Evolutionary conservation across 2,329 filamentous ascomycete genomes (phyloP), one percentile per base, ranked within the genome.

Genomic region (Colletotrichum simmondsii): DNA sequence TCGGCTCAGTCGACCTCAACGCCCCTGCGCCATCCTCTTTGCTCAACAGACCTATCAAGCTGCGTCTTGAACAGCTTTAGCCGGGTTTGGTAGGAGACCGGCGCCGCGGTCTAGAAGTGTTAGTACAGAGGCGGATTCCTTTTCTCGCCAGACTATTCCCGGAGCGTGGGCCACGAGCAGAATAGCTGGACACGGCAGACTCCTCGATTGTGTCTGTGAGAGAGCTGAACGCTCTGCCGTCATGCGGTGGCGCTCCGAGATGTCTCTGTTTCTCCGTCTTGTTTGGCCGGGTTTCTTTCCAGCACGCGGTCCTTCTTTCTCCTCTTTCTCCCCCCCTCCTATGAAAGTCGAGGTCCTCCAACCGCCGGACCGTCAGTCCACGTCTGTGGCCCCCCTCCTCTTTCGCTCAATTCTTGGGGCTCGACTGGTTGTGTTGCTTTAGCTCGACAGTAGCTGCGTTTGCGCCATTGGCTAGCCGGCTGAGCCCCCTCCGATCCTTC

Each of bases 221-320:
- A 58, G 49, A 19, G 16, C 37, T 6, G 37, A 16, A 28, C n/a
- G 53, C 26, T 58, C 46, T 37, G 49, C 49, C 24, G 0, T 56
- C 62, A 54, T 5, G 14, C 22, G 57, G 52, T 68, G 68, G 68
- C 64, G 53, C 60, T 4, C 4, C 28, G 30, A n/a, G 8, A 28
- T 68, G 57, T 68, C 57, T 62, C 37, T 68, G 19, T n/a, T 67
- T 19, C n/a, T 22, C 32, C 26, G 28, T 19, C 14, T n/a, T 32
- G 6, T 37, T n/a, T 49, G 42, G 42, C 19, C 42, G 19, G 42
- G 10, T 49, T 49, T 49, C 42, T 49, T 49, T 49, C 42, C n/a
- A 10, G 37, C 14, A 42, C 19, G 8, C 42, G 42, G 5, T 10
- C 42, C 42, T 49, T 10, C 42, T n/a, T 49, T 49, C 42, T 49